Evolutionary conservation across 371 early-diverging fungal genomes (phyloP), one percentile per base, ranked within the genome.

Genomic region (Mortierella sp.): DNA sequence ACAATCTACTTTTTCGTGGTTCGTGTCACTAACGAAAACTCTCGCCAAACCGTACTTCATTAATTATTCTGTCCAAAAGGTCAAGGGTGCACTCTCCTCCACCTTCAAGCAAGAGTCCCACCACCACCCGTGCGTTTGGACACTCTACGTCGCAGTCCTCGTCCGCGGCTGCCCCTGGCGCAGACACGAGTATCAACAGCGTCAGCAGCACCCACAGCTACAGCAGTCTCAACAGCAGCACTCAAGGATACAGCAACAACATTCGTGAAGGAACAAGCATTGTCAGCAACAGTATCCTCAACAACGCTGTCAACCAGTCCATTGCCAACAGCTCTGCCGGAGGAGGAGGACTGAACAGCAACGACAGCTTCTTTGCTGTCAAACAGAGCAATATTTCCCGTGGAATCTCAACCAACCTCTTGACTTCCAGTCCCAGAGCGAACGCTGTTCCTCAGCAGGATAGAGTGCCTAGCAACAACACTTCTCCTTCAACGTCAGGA

Each of bases 271-370:
- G 79, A 38, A 73, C 76, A 42, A 60, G 60, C 60, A 86, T 86
- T 26, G 38, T 86, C 70, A 82, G 82, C 80, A 86, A 82, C 73
- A 86, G 86, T 31, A 80, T 86, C 54, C 80, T 86, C 55, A 81
- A 76, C 70, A 84, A 79, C 81, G 73, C 81, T 42, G 74, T 81
- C 74, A 77, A 75, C 42, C 85, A 78, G 24, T 60, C 60, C 34
- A 76, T 75, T 50, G 75, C 77, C 38, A 21, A 34, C 57, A 31
- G 55, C 19, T 45, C 55, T 24, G 70, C 45, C 26, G 74, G 76
- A 21, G 78, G 74, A 65, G 71, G 75, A 65, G 71, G 75, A 50
- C 54, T 63, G 63, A 81, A 79, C 38, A 81, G 82, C 80, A 82
- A 81, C 78, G 81, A 68, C 55, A 80, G 80, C 78, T 79, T 81